Evolutionary conservation across 2,329 filamentous ascomycete genomes (phyloP), one percentile per base, ranked within the genome.

Genomic region (Aschersonia sp.): DNA sequence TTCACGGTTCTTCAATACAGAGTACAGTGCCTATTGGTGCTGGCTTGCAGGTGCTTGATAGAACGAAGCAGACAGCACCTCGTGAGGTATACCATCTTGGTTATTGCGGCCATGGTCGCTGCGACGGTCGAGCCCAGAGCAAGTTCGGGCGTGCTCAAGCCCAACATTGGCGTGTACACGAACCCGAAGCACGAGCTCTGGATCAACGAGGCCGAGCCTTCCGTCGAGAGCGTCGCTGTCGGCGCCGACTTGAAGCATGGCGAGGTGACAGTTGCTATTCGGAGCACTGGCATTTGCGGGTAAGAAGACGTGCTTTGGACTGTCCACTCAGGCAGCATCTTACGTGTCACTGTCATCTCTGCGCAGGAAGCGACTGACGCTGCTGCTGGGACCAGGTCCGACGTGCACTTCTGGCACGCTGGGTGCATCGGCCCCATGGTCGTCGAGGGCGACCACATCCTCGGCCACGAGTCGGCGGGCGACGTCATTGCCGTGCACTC

Each of bases 361-460:
- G 20, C 20, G 20, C 20, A 20, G 20, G 20, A 20, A 20, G 20
- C 20, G 20, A 20, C 20, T 20, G 20, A 20, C 20, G 20, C 20
- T 20, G 20, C 20, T 20, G 20, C 20, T 20, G 20, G 20, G 20
- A 12, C 46, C 58, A 91, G 86, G 50, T 94, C 87, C 51, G 89
- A 96, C 66, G 83, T 97, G 49, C 91, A 97, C 70, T 97, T 97
- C 73, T 97, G 91, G 91, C 87, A 94, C 63, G 84, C 85, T 45
- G 91, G 91, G 55, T 86, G 85, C 70, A 97, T 97, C 62, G 91
- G 91, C 31, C 89, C 89, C 56, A 96, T 96, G 89, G 83, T 96
- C 53, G 91, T 97, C 45, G 77, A 77, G 55, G 85, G 77, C 59
- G 84, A 89, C 60, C 91, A 96, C 66, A 89, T 96, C 60, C 81